A percentile compares a stretch with the other conserved stretches of the same genome.
Evolutionary conservation across 208 protist genomes (phyloP).

Genomic region (Crithidia bombi): DNA sequence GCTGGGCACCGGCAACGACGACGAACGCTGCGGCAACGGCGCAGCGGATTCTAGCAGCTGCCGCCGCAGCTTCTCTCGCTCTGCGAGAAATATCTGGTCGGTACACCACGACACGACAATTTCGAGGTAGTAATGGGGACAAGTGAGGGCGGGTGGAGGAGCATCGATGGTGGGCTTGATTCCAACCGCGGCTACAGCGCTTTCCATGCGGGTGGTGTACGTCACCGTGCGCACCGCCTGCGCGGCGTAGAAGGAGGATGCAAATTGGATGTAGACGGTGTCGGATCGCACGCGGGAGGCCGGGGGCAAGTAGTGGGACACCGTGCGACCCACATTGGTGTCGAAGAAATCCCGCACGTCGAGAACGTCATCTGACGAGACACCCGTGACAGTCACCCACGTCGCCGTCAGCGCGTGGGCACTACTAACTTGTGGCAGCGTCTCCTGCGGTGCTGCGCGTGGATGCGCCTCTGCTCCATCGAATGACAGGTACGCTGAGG

Average conservation of each 20-base stretch:
- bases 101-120: conserved; percentile 52
- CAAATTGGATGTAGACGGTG: conserved; percentile 68
- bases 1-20: background rate
- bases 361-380: conserved; percentile 39
- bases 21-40: background rate
- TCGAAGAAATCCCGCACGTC: conserved; percentile 83
- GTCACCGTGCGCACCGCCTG: conserved; percentile 45
- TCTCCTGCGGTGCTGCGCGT: background rate
- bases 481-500: conserved; percentile 14
- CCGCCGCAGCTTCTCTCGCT: conserved; percentile 29
- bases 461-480: conserved; percentile 12
- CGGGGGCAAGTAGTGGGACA: conserved; percentile 50
- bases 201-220: conserved; percentile 39
- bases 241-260: conserved; percentile 45
- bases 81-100: conserved; percentile 49
- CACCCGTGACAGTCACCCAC: conserved; percentile 66
- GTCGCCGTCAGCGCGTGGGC: conserved; percentile 12
- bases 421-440: conserved; percentile 1
- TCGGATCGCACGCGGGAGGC: conserved; percentile 21
- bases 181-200: conserved; percentile 26
- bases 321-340: conserved; percentile 61
- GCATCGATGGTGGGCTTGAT: conserved; percentile 6
- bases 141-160: background rate
- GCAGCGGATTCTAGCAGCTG: conserved; percentile 21
- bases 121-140: conserved; percentile 25